Base-by-base conservation (phyloP, 2,329 filamentous ascomycete genomes). In the Alternaria solani region DNA sequence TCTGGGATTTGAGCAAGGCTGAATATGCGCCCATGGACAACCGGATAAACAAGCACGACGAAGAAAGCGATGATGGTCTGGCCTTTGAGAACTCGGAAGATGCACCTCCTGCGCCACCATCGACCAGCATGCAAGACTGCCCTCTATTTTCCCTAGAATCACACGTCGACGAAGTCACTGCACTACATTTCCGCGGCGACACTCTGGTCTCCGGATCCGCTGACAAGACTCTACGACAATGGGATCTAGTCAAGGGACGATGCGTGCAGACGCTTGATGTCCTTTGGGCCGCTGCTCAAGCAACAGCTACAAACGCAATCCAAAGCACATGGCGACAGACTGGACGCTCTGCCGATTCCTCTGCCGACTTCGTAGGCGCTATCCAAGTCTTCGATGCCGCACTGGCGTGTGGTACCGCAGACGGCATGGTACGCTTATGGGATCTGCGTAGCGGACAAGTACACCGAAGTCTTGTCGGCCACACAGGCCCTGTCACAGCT, bases 201-300 rank as follows among this genome's bases (percentile, higher is more conserved):
- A 93, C 92, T 0, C 86, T 99, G 16, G 93, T 99, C 32, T 99
- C 95, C 2, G 95, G 95, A 12, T 98, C 94, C 7, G 91, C 95
- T 0, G 95, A 99, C 81, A 99, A 99, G 84, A 99, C 95, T 1
- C 84, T 99, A 56, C 89, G 95, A 44, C 95, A 99, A 78, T 99
- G 95, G 95, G 95, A 99, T 82, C 85, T 99, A 51, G 92, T 94
- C 72, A 97, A 94, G 77, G 95, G 95, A n/a, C 91, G 95, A 49
- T 98, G 95, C 78, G 92, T 99, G 55, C 95, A 99, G 80, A 99
- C 95, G 3, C 84, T 99, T 49, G 95, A 99, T 79, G 94, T 99
- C 7, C 91, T 99, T 77, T 99, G 95, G 95, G 95, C 95, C 9
- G 94, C 95, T 5, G 94, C 95, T 2, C 94, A 97, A 81, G 92